A percentile compares a stretch with the other conserved stretches of the same genome.
Conservation (phyloP, 805 yeast species). For the Komagataella ulmi region DNA sequence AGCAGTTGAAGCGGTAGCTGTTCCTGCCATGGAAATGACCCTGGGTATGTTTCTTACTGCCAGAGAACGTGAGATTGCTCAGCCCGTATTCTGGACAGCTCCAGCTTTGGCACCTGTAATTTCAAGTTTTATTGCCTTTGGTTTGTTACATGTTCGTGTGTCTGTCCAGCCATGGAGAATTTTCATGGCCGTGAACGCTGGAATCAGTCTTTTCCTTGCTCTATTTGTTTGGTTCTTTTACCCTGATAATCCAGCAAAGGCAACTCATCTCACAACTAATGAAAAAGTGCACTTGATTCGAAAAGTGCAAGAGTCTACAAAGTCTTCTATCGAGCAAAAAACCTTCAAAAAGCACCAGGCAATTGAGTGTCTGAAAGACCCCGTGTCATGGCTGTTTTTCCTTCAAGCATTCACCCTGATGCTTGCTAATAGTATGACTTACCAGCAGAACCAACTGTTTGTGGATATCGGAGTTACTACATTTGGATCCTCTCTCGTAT, state of each 20-base stretch:
- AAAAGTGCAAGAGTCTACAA: conserved; percentile 23
- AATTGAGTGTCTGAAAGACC: conserved; percentile 37
- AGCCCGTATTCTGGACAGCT: background rate
- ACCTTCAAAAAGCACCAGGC: conserved; percentile 32
- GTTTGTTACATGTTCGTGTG: conserved; percentile 15
- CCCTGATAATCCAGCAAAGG: conserved; percentile 45
- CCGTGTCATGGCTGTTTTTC: conserved; percentile 29
- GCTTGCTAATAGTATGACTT: conserved; percentile 38
- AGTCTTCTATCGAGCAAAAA: conserved; percentile 28
- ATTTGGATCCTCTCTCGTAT: conserved; percentile 34
- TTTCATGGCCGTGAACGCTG: conserved; percentile 43
- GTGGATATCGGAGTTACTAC: conserved; percentile 26
- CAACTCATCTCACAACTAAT: conserved; percentile 28
- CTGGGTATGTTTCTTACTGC: background rate
- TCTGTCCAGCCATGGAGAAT: conserved; percentile 33
- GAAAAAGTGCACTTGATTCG: conserved; percentile 40
- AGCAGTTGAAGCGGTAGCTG: conserved; percentile 21
- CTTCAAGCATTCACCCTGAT: conserved; percentile 27
- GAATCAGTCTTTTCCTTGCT: conserved; percentile 30
- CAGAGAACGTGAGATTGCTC: background rate
- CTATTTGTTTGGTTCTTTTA: conserved; percentile 23
- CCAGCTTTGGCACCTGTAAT: background rate
- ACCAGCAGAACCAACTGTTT: conserved; percentile 36
- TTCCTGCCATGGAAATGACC: conserved; percentile 2
- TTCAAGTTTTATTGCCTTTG: conserved; percentile 19